Base-by-base conservation (phyloP, 2,329 filamentous ascomycete species). In the Stagonosporopsis tanaceti region DNA sequence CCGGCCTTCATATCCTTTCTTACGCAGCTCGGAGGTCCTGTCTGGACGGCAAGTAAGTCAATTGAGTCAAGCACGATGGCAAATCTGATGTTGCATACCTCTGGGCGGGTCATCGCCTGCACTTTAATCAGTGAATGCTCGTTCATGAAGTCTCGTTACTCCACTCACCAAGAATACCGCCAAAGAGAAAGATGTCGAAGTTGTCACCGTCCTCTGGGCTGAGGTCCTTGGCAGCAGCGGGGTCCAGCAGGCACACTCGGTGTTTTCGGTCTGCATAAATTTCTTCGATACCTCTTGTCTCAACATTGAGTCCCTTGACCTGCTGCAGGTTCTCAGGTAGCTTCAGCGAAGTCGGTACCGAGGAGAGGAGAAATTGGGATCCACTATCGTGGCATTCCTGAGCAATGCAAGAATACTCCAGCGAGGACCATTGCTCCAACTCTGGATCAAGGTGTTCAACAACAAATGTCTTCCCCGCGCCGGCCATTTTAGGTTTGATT, bases 391-490 rank as follows among this genome's bases (percentile, higher is more conserved):
- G 81, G 50, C 90, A 92, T 81, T 99, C 95, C 59, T 85, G 82
- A 48, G 92, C 92, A 74, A 99, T 97, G 71, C 90, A 86, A 53
- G 87, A 81, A 80, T 99, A 99, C 80, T 99, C 95, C 50, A 98
- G 86, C 63, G 92, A 88, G 24, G 95, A 98, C 95, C 95, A 99
- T 38, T 87, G 86, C 32, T 96, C 95, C 28, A 99, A 85, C 78
- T 99, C 95, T 38, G 91, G 89, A 80, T 99, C 95, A 64, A 99
- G 88, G 78, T 99, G 94, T 82, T 98, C 94, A 68, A 98, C 93
- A 70, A 98, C 91, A 79, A 95, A 97, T 40, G 88, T 93, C 78
- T 93, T 91, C 59, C 67, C 71, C 20, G 66, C 40, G 65, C 64
- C 61, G 41, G 73, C 63, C 74, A 76, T 76, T 42, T 60, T 59